Percentiles rank a stretch among this genome's conserved stretches.
Conservation (phyloP, 2,329 filamentous ascomycete species). For the Triangularia verruculosa region DNA sequence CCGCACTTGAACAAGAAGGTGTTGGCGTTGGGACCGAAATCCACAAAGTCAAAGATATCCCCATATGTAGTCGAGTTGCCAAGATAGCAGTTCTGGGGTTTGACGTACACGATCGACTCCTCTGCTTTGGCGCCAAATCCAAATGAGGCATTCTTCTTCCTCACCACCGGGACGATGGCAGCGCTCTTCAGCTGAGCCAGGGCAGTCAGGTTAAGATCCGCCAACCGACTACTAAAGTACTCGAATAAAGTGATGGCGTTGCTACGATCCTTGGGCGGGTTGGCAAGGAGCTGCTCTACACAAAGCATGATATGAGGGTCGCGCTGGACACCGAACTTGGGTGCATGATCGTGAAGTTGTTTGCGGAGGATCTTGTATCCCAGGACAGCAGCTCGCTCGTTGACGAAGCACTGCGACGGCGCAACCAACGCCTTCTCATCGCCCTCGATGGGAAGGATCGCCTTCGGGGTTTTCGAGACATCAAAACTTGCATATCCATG, state of each 20-base stretch:
- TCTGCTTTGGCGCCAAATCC: conserved; percentile 41
- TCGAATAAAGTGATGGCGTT: conserved; percentile 72
- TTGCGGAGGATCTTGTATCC: conserved; percentile 74
- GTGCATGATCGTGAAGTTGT: conserved; percentile 76
- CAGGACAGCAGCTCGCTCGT: conserved; percentile 71
- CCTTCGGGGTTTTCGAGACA: conserved; percentile 50
- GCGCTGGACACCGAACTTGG: conserved; percentile 78
- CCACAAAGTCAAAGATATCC: conserved; percentile 95
- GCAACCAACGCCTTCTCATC: conserved; percentile 62
- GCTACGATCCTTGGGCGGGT: conserved; percentile 64
- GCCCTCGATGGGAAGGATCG: conserved; percentile 72
- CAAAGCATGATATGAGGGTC: conserved; percentile 79
- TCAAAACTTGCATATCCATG: conserved; percentile 71
- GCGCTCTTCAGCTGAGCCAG: conserved; percentile 61
- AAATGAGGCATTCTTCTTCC: conserved; percentile 30
- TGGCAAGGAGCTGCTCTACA: conserved; percentile 66
- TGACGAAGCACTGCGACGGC: conserved; percentile 78
- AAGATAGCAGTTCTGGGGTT: conserved; percentile 75
- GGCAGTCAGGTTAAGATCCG: conserved; percentile 65
- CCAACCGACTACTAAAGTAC: conserved; percentile 76
- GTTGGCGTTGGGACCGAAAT: conserved; percentile 86
- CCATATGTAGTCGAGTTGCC: conserved; percentile 69
- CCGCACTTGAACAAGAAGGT: conserved; percentile 84
- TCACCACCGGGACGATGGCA: conserved; percentile 66
- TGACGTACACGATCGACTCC: conserved; percentile 51